phyloP scores from a whole-genome alignment of 106 monocot species.

The Platanthera zijinensis region DNA sequence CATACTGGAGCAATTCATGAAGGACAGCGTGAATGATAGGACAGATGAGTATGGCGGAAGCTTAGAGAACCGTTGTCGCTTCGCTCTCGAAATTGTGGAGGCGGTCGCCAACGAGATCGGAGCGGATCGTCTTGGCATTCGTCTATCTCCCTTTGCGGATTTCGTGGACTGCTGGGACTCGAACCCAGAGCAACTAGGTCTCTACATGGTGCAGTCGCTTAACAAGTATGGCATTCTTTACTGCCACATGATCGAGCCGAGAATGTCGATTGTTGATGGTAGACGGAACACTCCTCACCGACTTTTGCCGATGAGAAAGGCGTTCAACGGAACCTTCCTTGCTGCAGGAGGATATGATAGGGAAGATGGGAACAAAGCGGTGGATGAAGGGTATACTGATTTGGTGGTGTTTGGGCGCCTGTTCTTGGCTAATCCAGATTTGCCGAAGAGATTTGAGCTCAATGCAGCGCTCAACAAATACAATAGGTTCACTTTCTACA shows the following conservation, averaged over 20 bases:
- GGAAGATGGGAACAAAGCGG: background rate
- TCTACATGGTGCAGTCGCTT: background rate
- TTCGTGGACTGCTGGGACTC: background rate
- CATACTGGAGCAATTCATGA: conserved; percentile 1
- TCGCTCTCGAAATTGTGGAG: background rate
- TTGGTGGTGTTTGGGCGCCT: background rate
- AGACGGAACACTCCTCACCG: background rate
- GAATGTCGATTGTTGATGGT: background rate
- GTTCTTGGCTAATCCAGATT: background rate
- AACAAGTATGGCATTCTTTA: background rate
- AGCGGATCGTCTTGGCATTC: background rate
- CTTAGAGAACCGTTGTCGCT: background rate
- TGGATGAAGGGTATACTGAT: background rate
- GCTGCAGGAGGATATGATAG: background rate
- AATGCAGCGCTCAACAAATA: background rate
- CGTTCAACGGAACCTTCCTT: background rate
- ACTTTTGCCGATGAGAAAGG: background rate
- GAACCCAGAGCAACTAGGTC: background rate
- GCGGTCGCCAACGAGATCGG: background rate
- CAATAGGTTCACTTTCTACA: background rate
- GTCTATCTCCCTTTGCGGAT: background rate
- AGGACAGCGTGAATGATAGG: background rate
- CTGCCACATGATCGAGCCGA: background rate
- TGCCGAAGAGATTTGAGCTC: background rate
- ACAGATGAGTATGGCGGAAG: background rate